Evolutionary conservation across 192 early-diverging fungal species (phyloP).

Genomic region (Fimicolochytrium jonesii): DNA sequence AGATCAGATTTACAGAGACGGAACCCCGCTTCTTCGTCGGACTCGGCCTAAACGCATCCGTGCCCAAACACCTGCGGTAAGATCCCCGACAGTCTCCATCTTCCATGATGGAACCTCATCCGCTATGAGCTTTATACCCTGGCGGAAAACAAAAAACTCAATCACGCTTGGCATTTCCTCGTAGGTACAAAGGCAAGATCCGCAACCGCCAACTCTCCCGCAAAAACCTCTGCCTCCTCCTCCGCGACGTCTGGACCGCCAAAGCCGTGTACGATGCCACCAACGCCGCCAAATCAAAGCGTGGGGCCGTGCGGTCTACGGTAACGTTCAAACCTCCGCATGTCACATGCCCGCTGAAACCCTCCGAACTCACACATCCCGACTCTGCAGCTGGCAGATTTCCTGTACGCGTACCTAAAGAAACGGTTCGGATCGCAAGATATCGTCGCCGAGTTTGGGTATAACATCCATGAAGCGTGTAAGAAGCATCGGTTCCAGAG

Average conservation of each 20-base stretch:
- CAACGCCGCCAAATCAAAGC: slow-evolving; percentile 5
- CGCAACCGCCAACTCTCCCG: slow-evolving; percentile 40
- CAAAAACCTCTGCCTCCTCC: slow-evolving; percentile 33
- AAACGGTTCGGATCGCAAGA: slow-evolving; percentile 56
- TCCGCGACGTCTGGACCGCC: slow-evolving; percentile 54
- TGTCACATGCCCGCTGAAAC: too few species aligned
- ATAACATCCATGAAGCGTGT: slow-evolving; percentile 44
- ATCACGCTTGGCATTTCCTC: too few species aligned
- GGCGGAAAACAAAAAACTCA: too few species aligned
- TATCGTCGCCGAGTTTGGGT: slow-evolving; percentile 56
- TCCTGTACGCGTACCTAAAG: slow-evolving; percentile 52
- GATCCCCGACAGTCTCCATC: neutral
- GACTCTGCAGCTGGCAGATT: slow-evolving; percentile 46
- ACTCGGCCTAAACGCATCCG: slow-evolving; percentile 26
- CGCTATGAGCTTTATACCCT: too few species aligned
- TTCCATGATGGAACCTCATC: too few species aligned
- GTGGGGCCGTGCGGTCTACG: neutral
- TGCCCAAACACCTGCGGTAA: slow-evolving; percentile 47
- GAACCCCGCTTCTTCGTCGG: slow-evolving; percentile 36
- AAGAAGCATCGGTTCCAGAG: slow-evolving; percentile 29
- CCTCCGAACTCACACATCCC: too few species aligned
- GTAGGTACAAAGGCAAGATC: slow-evolving; percentile 47
- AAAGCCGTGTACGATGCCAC: slow-evolving; percentile 45
- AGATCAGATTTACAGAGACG: neutral
- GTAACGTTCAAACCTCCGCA: neutral